phyloP scores from a whole-genome alignment of 192 early-diverging fungal species.

The Gigaspora rosea region DNA sequence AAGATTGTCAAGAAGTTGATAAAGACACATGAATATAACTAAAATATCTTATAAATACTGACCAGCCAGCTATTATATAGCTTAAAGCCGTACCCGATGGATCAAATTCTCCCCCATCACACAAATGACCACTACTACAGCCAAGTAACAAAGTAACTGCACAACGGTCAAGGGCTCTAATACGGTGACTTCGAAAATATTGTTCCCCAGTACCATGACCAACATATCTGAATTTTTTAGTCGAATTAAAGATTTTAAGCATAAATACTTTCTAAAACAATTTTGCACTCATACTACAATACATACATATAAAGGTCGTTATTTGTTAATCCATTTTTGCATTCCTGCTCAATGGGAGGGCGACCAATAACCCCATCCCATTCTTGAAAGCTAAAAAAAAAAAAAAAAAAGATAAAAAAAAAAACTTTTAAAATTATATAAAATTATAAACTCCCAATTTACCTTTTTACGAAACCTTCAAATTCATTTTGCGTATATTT shows the following conservation, averaged over 20 bases:
- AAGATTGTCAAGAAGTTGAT: background rate
- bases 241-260: background rate
- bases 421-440: background rate
- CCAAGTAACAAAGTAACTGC: slow-evolving; percentile 87
- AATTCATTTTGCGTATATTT: slow-evolving; percentile 80
- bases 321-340: slow-evolving; percentile 54
- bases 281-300: background rate
- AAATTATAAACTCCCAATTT: background rate
- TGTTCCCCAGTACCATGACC: slow-evolving; percentile 93
- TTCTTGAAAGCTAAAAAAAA: slow-evolving; percentile 15
- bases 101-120: slow-evolving; percentile 83
- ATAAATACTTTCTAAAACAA: background rate
- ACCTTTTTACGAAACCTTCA: slow-evolving; percentile 52
- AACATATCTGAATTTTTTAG: slow-evolving; percentile 67
- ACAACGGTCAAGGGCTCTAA: slow-evolving; percentile 68
- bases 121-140: slow-evolving; percentile 88
- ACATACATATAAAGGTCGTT: slow-evolving; percentile 54
- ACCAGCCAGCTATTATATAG: slow-evolving; percentile 86
- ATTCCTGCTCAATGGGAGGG: slow-evolving; percentile 68
- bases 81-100: slow-evolving; percentile 79
- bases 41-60: slow-evolving; percentile 23
- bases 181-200: slow-evolving; percentile 66
- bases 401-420: background rate
- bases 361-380: slow-evolving; percentile 79
- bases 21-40: background rate